Percentiles rank a stretch among this genome's conserved stretches.
These are phyloP conservation scores for Henckelia pumila DNA, from an alignment of 257 asterid genomes.

Conservation along the genomic window DNA sequence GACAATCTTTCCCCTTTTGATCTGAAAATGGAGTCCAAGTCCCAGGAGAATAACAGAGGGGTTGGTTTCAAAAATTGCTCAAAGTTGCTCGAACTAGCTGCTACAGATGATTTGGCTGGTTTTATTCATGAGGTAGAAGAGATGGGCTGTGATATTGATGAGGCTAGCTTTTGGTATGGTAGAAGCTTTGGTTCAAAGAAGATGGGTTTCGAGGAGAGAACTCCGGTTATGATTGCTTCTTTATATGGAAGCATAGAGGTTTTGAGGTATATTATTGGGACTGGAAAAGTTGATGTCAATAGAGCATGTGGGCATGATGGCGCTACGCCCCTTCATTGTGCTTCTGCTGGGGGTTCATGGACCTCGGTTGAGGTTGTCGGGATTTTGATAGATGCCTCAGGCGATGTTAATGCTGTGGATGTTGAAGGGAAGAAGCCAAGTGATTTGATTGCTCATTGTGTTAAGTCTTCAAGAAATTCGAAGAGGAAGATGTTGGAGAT, in stretches of 20 bases:
- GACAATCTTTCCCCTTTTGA: slow-evolving; percentile 30
- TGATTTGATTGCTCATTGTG: slow-evolving; percentile 51
- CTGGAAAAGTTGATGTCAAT: slow-evolving; percentile 30
- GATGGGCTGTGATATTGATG: slow-evolving; percentile 53
- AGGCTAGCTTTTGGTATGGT: slow-evolving; percentile 72
- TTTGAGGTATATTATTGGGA: slow-evolving; percentile 47
- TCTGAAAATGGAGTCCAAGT: slow-evolving; percentile 48
- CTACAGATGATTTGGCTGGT: slow-evolving; percentile 59
- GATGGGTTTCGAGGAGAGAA: slow-evolving; percentile 79
- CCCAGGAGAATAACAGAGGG: slow-evolving; percentile 28
- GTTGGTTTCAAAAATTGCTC: slow-evolving; percentile 37
- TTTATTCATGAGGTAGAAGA: slow-evolving; percentile 55
- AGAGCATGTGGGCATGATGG: slow-evolving; percentile 58
- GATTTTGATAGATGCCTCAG: slow-evolving; percentile 52
- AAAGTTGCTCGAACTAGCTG: slow-evolving; percentile 73
- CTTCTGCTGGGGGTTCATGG: slow-evolving; percentile 67
- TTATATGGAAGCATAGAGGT: slow-evolving; percentile 67
- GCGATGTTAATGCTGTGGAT: slow-evolving; percentile 48
- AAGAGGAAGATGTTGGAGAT: slow-evolving; percentile 52
- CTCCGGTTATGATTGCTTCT: slow-evolving; percentile 74
- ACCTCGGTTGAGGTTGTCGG: slow-evolving; percentile 45
- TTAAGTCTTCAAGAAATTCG: slow-evolving; percentile 32
- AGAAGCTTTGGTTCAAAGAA: slow-evolving; percentile 57
- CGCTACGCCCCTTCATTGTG: slow-evolving; percentile 86
- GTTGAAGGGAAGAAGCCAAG: slow-evolving; percentile 58